Conservation (phyloP, 106 monocot species). For the Agapanthus africanus region DNA sequence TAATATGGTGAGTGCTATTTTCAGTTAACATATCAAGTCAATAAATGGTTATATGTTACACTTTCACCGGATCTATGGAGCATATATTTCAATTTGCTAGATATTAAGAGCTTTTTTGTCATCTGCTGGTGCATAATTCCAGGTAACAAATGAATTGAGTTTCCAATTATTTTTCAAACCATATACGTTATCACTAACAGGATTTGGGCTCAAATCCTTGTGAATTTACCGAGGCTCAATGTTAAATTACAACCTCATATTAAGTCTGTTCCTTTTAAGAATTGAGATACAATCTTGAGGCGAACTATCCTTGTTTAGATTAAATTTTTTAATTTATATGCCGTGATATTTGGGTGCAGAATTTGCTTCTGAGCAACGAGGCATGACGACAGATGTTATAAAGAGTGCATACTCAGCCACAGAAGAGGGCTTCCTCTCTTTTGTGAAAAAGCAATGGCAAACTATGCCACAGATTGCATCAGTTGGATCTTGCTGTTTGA, state of each 20-base stretch:
- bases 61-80: too few species aligned
- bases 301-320: too few species aligned
- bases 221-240: neutral
- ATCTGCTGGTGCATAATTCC: too few species aligned
- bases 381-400: conserved; percentile 40
- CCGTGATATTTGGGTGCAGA: neutral
- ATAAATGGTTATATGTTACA: too few species aligned
- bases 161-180: too few species aligned
- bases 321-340: neutral
- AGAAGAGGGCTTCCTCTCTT: conserved; percentile 71
- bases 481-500: conserved; percentile 81
- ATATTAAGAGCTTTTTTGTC: too few species aligned
- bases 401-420: conserved; percentile 53
- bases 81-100: too few species aligned
- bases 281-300: too few species aligned
- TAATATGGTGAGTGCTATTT: too few species aligned
- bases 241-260: neutral
- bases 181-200: neutral
- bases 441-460: conserved; percentile 48
- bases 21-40: too few species aligned
- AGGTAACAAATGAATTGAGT: too few species aligned
- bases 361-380: conserved; percentile 16
- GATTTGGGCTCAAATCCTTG: neutral
- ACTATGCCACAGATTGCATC: conserved; percentile 57
- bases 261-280: neutral